Evolutionary conservation across 164 flowering plant genomes (phyloP).

Genomic region (Cinnamomum micranthum): DNA sequence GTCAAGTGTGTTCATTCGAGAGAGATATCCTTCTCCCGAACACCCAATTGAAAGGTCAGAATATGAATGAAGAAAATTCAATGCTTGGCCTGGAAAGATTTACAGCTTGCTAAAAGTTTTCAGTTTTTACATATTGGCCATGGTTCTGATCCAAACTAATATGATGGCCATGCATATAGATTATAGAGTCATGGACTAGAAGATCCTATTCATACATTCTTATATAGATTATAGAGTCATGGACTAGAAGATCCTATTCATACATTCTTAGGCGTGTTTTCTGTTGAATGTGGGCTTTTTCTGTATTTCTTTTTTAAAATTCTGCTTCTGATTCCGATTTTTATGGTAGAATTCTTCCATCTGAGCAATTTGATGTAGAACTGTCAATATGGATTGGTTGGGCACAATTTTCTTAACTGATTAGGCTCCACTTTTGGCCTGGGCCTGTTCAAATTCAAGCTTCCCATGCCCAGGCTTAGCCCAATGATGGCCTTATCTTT

Average conservation of each 20-base stretch:
- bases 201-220: background rate
- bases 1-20: slow-evolving; percentile 66
- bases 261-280: background rate
- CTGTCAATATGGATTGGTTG: no score
- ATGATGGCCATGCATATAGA: background rate
- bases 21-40: slow-evolving; percentile 51
- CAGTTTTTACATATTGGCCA: background rate
- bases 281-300: background rate
- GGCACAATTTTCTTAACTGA: no score
- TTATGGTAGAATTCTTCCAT: background rate
- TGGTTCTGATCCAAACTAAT: background rate
- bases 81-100: background rate
- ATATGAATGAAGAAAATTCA: background rate
- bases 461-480: no score
- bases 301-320: background rate
- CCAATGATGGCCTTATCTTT: no score
- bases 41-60: slow-evolving; percentile 69
- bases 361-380: background rate
- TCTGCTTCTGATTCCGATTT: background rate
- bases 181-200: no score
- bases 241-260: background rate
- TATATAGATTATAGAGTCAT: no score
- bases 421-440: no score
- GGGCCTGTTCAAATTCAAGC: no score
- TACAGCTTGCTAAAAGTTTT: background rate